Evolutionary conservation across 2,329 filamentous ascomycete genomes (phyloP), one percentile per base, ranked within the genome.

Genomic region (Fusarium sp.): DNA sequence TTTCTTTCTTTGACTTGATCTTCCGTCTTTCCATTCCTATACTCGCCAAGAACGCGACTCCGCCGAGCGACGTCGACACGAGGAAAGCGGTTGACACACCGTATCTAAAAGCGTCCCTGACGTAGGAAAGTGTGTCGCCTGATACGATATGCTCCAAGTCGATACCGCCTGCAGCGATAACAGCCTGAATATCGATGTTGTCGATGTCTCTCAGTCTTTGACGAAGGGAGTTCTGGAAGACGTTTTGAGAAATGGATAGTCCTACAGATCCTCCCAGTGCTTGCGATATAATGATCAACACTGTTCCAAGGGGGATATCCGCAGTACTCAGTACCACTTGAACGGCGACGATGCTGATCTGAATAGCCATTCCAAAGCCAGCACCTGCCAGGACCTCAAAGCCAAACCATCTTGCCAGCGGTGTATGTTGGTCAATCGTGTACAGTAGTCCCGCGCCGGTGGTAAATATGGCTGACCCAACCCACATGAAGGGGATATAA

Each of bases 221-320:
- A 7, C 37, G 57, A 0, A 74, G 53, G 6, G 30, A 51, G 10
- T 69, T 70, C 20, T 72, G 66, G 20, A 75, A 75, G 0, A 74
- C 56, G 7, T 73, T 75, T 13, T 71, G 71, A 9, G 69, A 69
- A 6, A 75, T 66, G 2, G 63, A 56, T 4, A 74, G 65, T 3
- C 71, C 69, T 1, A 75, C 51, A 8, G 71, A 63, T 6, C 84
- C 84, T 29, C 83, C 83, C 0, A 86, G 74, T 2, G 80, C 78
- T 72, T 85, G 83, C 6, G 77, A 76, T 68, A 86, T 84, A 22
- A 85, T 80, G 3, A 84, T 76, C 16, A 78, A 65, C 4, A 83
- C 81, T 6, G 81, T 82, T 4, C 81, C 83, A 0, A 79, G 79
- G 1, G 83, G 80, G 27, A 85, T 80, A 46, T 85, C 83, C 2